Base-by-base conservation (phyloP, 352 stramenopile species). In the Pythium grandisporangium region DNA sequence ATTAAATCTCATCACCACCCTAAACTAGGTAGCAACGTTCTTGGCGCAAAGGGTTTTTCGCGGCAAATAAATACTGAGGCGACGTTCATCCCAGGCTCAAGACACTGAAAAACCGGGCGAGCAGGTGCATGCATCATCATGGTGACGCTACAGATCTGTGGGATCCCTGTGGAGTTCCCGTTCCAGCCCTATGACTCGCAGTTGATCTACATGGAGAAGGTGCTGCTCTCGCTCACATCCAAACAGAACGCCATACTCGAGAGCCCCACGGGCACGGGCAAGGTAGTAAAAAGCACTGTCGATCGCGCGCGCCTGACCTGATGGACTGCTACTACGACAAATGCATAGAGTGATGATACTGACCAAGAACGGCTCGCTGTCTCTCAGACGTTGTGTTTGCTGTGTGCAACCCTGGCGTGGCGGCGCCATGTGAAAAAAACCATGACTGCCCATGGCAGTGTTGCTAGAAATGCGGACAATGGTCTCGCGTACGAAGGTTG, bases 171-270 rank as follows among this genome's bases (percentile, higher is more conserved):
- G 53, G 83, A 97, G 50, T 99, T 99, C 57, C 96, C 96, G 19
- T 98, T 98, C 69, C 62, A 82, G 46, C 95, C 96, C 6, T 99
- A 99, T 56, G 73, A 96, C 59, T 97, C 90, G 45, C 96, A 99
- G 78, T 58, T 96, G 34, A 82, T 96, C 1, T 99, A 98, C 62
- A 99, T 99, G 95, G 67, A 85, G 55, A 96, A 93, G 41, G 95
- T 99, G 0, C 61, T 99, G 20, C 52, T 88, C 45, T 74, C 95
- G 14, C 74, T 99, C 24, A 60, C 81, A 14, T 79, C 59, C 40
- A 91, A 84, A 45, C 79, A 96, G 59, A 98, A 99, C 61, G 96
- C 96, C 7, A 84, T 99, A 34, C 72, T 99, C 19, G 96, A 99
- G 69, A 97, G 80, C 53, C 96, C 96, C 27, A 99, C 96, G 20